Conservation (phyloP, 2,329 filamentous ascomycete species). For the Penicillium sp. region DNA sequence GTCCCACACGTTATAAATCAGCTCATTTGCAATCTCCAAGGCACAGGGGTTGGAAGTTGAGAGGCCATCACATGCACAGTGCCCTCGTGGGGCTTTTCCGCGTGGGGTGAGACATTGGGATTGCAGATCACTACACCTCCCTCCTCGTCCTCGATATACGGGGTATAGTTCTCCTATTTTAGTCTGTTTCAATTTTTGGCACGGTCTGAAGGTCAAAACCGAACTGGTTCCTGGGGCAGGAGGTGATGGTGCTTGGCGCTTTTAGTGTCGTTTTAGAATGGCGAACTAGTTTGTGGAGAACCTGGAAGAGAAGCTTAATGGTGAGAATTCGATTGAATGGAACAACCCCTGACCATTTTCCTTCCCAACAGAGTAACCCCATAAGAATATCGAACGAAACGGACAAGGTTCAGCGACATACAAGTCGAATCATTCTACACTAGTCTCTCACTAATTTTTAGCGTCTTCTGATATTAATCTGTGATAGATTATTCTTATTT, state of each 20-base stretch:
- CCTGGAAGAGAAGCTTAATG: neutral
- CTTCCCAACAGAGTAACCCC: too few relatives aligned
- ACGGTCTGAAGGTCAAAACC: neutral
- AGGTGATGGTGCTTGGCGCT: neutral
- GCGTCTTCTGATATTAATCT: neutral
- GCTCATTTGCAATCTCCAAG: neutral
- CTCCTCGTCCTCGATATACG: too few relatives aligned
- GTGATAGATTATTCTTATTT: neutral
- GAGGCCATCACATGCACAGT: neutral
- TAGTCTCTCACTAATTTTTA: neutral
- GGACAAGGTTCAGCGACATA: too few relatives aligned
- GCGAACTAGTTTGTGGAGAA: slow-evolving; percentile 15
- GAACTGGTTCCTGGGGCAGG: slow-evolving; percentile 15
- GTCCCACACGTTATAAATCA: slow-evolving; percentile 2
- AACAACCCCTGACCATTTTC: neutral
- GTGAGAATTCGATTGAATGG: neutral
- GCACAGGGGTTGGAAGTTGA: neutral
- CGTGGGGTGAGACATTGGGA: slow-evolving; percentile 9
- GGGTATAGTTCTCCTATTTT: neutral
- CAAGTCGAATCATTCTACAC: too few relatives aligned
- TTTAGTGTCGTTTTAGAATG: slow-evolving; percentile 12
- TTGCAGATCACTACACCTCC: neutral
- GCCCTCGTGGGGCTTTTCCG: neutral
- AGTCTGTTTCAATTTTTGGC: neutral
- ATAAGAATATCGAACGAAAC: too few relatives aligned